Base-by-base conservation (phyloP, 2,329 filamentous ascomycete species). In the Cercospora sojina region DNA sequence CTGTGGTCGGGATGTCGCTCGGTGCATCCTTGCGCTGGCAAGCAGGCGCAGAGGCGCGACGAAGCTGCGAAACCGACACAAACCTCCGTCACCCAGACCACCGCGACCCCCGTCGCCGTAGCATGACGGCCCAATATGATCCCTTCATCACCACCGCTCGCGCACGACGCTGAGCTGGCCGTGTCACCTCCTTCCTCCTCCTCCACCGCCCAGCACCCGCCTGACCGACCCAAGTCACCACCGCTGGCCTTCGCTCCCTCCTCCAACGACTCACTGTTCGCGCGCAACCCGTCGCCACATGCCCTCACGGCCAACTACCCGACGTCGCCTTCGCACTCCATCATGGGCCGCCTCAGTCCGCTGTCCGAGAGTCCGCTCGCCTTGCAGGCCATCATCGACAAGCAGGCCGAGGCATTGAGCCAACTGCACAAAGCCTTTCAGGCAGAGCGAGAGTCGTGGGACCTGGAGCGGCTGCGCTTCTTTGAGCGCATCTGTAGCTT, bases 241-340 rank as follows among this genome's bases (percentile, higher is more conserved):
- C 76, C 77, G 2, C 69, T 78, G 31, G 77, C 77, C 51, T 79
- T 79, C 66, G 72, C 73, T 20, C 70, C 59, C 20, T 77, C 77
- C 2, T 70, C 76, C 35, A 78, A 78, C 72, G 77, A 79, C 68
- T 62, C 73, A 10, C 73, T 79, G 53, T 70, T 70, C 23, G 71
- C 72, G 18, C 74, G 75, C 1, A 65, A 66, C 27, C 64, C 65
- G 47, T 29, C 58, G 38, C 43, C 35, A 2, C 60, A 62, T 35
- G 61, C 57, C 47, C 29, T 67, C 59, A 20, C 38, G 62, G 47
- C 59, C 51, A 51, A 62, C 29, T 63, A 58, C 62, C 59, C 61
- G 27, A 61, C 47, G 12, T 72, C 71, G 9, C 67, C 57, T 5
- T 66, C 70, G 32, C 64, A 59, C 6, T 70, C 65, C 23, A 70